Percentiles rank a stretch among this genome's conserved stretches.
Evolutionary conservation across 345 rosid species (phyloP).

Genomic region (Ricinus communis): DNA sequence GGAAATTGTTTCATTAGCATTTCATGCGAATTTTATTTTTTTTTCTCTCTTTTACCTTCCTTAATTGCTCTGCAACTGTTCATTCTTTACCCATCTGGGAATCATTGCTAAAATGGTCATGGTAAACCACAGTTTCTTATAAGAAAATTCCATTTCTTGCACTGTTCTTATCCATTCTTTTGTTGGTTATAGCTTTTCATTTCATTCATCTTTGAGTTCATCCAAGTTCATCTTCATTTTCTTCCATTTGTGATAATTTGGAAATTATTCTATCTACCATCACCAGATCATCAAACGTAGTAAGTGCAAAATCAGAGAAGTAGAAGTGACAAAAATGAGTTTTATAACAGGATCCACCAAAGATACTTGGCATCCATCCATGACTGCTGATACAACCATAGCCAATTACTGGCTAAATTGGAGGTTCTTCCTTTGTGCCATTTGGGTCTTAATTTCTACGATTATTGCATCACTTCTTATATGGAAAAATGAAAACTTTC

Average conservation of each 20-base stretch:
- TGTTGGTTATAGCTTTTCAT: not conserved
- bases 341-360: conserved; percentile 38
- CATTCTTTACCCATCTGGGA: not conserved
- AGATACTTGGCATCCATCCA: conserved; percentile 62
- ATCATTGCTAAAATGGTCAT: not conserved
- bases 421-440: conserved; percentile 76
- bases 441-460: conserved; percentile 48
- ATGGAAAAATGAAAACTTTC: conserved; percentile 59
- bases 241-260: not conserved
- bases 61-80: not conserved
- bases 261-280: not conserved
- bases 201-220: not conserved
- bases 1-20: not conserved
- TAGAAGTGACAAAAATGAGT: conserved; percentile 38
- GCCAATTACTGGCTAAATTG: conserved; percentile 85
- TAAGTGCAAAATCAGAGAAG: conserved; percentile 14
- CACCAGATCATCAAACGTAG: not conserved
- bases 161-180: conserved; percentile 4
- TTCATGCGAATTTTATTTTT: conserved; percentile 4
- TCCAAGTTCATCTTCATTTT: conserved; percentile 3
- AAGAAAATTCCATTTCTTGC: conserved; percentile 7
- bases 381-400: conserved; percentile 58
- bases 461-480: conserved; percentile 47
- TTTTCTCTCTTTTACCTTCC: not conserved
- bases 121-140: not conserved